Conservation (phyloP, 345 rosid species). For the Moringa oleifera region DNA sequence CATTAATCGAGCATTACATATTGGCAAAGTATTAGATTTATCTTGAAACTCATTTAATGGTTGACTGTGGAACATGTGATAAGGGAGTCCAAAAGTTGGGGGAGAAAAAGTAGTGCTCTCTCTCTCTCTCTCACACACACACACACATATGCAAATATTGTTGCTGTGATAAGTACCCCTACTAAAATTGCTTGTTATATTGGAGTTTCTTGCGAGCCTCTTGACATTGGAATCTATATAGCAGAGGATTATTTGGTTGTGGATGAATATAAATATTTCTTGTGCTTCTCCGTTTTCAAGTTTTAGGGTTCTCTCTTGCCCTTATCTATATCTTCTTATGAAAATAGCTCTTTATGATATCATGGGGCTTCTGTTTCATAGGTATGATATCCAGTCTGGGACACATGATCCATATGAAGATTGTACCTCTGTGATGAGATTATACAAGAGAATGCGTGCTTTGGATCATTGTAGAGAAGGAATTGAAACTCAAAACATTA, state of each 20-base stretch:
- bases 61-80: no score
- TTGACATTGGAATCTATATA: not conserved
- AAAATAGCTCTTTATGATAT: not conserved
- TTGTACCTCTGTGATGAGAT: conserved; percentile 59
- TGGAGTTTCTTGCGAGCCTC: not conserved
- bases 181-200: no score
- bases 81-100: no score
- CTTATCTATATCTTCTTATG: not conserved
- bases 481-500: conserved; percentile 11
- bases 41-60: no score
- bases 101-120: no score
- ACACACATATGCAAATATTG: no score
- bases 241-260: not conserved
- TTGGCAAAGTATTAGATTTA: no score
- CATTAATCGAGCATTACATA: no score
- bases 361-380: conserved; percentile 16
- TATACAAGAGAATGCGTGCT: conserved; percentile 62
- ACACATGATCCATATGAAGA: conserved; percentile 64
- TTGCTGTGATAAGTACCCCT: no score
- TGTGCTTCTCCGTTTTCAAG: not conserved
- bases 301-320: not conserved
- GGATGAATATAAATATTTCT: not conserved
- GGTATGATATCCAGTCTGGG: conserved; percentile 58
- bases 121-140: no score
- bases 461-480: conserved; percentile 39